A percentile compares a stretch with the other conserved stretches of the same genome.
Evolutionary conservation across 495 filamentous ascomycete species (phyloP).

Genomic region (Hypomontagnella monticulosa): DNA sequence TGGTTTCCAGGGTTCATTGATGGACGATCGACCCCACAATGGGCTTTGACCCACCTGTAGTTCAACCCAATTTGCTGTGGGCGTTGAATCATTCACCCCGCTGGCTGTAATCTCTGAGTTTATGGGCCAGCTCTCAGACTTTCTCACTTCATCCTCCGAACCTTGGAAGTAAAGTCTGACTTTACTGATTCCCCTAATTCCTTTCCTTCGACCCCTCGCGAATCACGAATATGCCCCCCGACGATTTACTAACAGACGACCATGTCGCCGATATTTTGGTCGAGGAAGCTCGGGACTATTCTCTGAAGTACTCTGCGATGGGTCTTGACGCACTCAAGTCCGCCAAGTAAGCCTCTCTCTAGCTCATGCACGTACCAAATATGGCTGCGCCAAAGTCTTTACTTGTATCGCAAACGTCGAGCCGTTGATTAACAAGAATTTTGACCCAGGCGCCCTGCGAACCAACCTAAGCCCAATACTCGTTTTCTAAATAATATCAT

Average conservation of each 20-base stretch:
- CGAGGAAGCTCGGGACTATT: conserved; percentile 73
- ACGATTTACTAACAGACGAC: conserved; percentile 70
- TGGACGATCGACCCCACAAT: conserved; percentile 8
- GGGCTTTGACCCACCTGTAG: conserved; percentile 2
- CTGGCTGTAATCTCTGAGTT: conserved; percentile 4
- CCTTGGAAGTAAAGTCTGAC: neutral
- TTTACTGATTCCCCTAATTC: neutral
- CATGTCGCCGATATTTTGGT: conserved; percentile 78
- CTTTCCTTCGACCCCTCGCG: neutral
- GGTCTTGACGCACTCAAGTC: conserved; percentile 74
- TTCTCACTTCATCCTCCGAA: too few species aligned
- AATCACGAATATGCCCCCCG: conserved; percentile 44
- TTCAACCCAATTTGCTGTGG: neutral
- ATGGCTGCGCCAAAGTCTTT: conserved; percentile 13
- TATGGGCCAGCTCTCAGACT: too few species aligned
- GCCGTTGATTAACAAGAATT: conserved; percentile 24
- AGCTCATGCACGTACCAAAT: conserved; percentile 1
- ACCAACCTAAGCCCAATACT: conserved; percentile 89
- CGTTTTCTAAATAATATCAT: conserved; percentile 89
- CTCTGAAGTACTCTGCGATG: conserved; percentile 75
- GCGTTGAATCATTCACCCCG: conserved; percentile 19
- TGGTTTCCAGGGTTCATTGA: too few species aligned
- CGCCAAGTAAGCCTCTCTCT: conserved; percentile 63
- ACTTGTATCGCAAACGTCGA: conserved; percentile 21
- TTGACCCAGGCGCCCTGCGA: conserved; percentile 55